A percentile compares a stretch with the other conserved stretches of the same genome.
phyloP scores from a whole-genome alignment of 225 moss, liverwort and hornwort species.

The Ulota crispa region DNA sequence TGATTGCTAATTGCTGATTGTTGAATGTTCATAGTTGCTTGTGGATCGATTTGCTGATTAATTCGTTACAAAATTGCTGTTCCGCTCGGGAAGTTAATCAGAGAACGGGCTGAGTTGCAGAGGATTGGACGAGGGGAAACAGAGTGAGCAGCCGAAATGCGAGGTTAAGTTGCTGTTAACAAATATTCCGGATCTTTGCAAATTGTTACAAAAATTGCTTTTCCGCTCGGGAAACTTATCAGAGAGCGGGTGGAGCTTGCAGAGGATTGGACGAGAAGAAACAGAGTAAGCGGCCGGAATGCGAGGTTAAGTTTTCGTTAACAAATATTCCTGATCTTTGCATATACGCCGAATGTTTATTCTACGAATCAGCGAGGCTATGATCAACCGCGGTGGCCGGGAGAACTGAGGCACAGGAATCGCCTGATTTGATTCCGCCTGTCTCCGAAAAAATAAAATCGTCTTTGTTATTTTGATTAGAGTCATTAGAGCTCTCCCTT shows the following conservation, averaged over 20 bases:
- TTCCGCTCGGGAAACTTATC: not conserved
- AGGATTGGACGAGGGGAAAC: no score
- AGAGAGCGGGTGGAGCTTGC: not conserved
- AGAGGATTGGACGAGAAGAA: not conserved
- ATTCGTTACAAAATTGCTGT: no score
- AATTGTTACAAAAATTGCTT: not conserved
- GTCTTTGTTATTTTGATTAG: not conserved
- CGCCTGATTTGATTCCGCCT: conserved; percentile 8
- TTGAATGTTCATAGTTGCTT: not conserved
- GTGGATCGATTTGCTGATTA: not conserved
- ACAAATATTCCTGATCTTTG: not conserved
- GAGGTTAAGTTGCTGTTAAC: no score
- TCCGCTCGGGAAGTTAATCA: no score
- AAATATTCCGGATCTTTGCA: no score
- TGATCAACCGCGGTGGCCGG: conserved; percentile 1
- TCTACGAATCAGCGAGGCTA: not conserved
- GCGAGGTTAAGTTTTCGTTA: conserved; percentile 2
- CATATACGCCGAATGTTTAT: not conserved
- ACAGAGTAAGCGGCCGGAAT: not conserved
- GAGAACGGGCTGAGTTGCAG: no score
- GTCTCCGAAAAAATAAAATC: not conserved
- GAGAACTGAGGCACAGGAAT: not conserved
- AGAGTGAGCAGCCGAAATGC: no score
- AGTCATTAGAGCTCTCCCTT: not conserved
- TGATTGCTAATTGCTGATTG: not conserved